Conservation (phyloP, 495 filamentous ascomycete genomes). For the Aspergillus olivimuriae region DNA sequence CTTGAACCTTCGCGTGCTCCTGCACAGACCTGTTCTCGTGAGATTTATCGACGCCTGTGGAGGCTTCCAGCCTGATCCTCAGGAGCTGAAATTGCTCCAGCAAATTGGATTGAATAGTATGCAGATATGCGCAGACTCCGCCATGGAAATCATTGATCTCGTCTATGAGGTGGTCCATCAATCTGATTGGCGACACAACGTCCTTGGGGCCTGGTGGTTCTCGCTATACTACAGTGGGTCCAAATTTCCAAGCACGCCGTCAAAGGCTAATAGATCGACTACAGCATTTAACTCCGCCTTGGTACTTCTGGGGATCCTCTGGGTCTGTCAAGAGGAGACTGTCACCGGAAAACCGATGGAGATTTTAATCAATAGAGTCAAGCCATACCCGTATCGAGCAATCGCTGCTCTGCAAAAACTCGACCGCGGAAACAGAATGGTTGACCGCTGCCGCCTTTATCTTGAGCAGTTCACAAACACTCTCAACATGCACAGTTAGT, state of each 20-base stretch:
- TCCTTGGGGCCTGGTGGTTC: conserved; percentile 39
- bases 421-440: conserved; percentile 31
- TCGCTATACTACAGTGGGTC: conserved; percentile 40
- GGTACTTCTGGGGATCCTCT: conserved; percentile 26
- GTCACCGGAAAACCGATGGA: conserved; percentile 5
- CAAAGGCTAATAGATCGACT: conserved; percentile 3
- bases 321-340: conserved; percentile 18
- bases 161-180: conserved; percentile 22
- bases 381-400: conserved; percentile 19
- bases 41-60: conserved; percentile 27
- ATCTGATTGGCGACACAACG: conserved; percentile 16
- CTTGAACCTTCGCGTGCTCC: conserved; percentile 27
- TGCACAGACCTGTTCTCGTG: conserved; percentile 35
- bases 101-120: conserved; percentile 33
- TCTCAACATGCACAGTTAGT: conserved; percentile 22
- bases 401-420: conserved; percentile 29
- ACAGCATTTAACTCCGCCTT: conserved; percentile 36
- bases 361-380: conserved; percentile 11
- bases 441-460: conserved; percentile 34
- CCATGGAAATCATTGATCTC: conserved; percentile 32
- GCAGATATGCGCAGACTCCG: conserved; percentile 28
- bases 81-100: conserved; percentile 17
- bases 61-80: conserved; percentile 20
- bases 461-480: conserved; percentile 26
- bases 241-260: no score